phyloP scores from a whole-genome alignment of 169 alveolate species.

The Babesia microti region DNA sequence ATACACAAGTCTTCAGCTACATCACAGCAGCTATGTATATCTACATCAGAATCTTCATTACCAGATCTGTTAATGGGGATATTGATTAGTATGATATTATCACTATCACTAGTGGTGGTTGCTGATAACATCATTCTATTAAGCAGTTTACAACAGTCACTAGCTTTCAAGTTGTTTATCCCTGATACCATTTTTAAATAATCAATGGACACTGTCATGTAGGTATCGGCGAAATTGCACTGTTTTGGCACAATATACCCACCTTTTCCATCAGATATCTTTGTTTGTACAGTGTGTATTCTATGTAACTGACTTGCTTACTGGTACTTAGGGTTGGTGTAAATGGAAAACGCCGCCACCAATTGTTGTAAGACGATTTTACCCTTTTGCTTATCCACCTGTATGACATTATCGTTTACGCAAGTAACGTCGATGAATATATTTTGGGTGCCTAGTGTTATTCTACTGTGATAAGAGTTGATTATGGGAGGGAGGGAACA shows the following conservation, averaged over 20 bases:
- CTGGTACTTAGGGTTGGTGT: no score
- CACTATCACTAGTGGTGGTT: conserved; percentile 22
- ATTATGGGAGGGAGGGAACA: conserved; percentile 97
- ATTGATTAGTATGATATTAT: conserved; percentile 38
- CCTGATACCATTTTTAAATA: conserved; percentile 46
- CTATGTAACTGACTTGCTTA: no score
- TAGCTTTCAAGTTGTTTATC: conserved; percentile 31
- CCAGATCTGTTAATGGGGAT: conserved; percentile 78
- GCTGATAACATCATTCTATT: conserved; percentile 61
- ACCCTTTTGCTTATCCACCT: conserved; percentile 34
- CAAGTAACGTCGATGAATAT: conserved; percentile 90
- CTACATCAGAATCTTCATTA: conserved; percentile 32
- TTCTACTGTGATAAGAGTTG: conserved; percentile 88
- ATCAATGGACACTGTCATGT: conserved; percentile 5
- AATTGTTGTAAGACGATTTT: conserved; percentile 47
- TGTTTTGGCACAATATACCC: no score
- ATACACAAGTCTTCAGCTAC: conserved; percentile 92
- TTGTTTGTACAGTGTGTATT: no score
- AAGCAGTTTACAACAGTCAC: conserved; percentile 25
- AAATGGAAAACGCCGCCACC: conserved; percentile 73
- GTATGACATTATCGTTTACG: conserved; percentile 1
- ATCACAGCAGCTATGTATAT: conserved; percentile 90
- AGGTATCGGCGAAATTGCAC: no score
- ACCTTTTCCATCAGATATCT: no score
- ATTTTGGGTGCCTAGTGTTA: conserved; percentile 85